Conservation (phyloP, 2,329 filamentous ascomycete species). For the Claviceps quebecensis region DNA sequence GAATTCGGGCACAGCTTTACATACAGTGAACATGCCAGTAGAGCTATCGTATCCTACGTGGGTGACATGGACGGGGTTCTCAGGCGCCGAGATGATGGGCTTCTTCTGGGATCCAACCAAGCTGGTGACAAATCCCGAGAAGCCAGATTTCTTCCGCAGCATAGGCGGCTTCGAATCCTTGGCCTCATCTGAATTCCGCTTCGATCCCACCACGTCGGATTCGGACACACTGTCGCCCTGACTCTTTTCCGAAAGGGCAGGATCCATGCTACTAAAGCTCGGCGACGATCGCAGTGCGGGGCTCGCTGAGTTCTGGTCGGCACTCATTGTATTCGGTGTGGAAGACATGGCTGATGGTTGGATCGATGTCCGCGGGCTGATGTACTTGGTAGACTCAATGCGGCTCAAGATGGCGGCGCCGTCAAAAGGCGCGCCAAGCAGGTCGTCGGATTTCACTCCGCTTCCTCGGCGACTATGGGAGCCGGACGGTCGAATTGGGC, state of each 20-base stretch:
- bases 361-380: conserved; percentile 18
- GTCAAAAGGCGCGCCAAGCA: conserved; percentile 54
- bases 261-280: conserved; percentile 31
- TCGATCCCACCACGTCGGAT: conserved; percentile 36
- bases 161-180: conserved; percentile 47
- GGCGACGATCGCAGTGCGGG: conserved; percentile 50
- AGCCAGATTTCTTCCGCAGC: conserved; percentile 72
- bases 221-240: conserved; percentile 24
- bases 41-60: conserved; percentile 95
- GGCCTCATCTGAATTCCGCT: conserved; percentile 68
- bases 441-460: conserved; percentile 35
- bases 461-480: conserved; percentile 8
- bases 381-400: conserved; percentile 37
- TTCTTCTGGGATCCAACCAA: conserved; percentile 73
- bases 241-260: conserved; percentile 23
- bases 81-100: conserved; percentile 89
- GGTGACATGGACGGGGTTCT: conserved; percentile 94
- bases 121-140: conserved; percentile 78
- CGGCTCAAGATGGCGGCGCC: conserved; percentile 46
- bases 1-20: not conserved
- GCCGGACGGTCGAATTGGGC: conserved; percentile 11
- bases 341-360: conserved; percentile 18
- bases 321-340: conserved; percentile 33
- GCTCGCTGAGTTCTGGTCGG: conserved; percentile 35
- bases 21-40: conserved; percentile 91